Evolutionary conservation across 148 eudicot species (phyloP).

Genomic region (Vaccinium vitisidaea): DNA sequence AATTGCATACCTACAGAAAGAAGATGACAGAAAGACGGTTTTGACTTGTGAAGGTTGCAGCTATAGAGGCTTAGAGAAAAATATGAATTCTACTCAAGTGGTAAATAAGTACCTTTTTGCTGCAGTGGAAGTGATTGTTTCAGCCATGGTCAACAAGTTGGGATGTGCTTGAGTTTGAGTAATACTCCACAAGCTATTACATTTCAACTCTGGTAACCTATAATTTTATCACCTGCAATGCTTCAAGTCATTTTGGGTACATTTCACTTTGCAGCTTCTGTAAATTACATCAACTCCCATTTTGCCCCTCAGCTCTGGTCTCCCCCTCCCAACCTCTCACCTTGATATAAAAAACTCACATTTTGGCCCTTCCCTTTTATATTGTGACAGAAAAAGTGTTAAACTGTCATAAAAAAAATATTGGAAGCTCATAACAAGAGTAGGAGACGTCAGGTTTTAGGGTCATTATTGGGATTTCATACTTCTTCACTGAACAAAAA

Average conservation of each 20-base stretch:
- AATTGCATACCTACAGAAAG: slow-evolving; percentile 24
- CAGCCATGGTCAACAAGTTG: background rate
- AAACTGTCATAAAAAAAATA: background rate
- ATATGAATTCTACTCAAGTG: background rate
- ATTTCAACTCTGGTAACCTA: background rate
- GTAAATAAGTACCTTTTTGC: background rate
- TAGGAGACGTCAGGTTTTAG: background rate
- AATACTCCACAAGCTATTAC: background rate
- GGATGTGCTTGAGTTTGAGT: background rate
- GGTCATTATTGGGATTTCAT: background rate
- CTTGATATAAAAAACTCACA: no score
- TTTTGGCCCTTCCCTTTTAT: background rate
- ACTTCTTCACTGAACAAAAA: background rate
- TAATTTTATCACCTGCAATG: background rate
- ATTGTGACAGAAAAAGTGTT: background rate
- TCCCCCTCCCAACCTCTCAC: no score
- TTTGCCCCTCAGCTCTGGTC: background rate
- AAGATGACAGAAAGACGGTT: slow-evolving; percentile 9
- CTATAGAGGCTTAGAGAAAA: background rate
- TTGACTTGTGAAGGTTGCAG: background rate
- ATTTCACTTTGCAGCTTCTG: background rate
- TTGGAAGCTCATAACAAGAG: background rate
- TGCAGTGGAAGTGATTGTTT: background rate
- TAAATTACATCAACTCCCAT: background rate
- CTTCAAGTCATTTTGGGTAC: background rate